Conservation (phyloP, 495 filamentous ascomycete genomes). For the Penicillium robsamsonii region DNA sequence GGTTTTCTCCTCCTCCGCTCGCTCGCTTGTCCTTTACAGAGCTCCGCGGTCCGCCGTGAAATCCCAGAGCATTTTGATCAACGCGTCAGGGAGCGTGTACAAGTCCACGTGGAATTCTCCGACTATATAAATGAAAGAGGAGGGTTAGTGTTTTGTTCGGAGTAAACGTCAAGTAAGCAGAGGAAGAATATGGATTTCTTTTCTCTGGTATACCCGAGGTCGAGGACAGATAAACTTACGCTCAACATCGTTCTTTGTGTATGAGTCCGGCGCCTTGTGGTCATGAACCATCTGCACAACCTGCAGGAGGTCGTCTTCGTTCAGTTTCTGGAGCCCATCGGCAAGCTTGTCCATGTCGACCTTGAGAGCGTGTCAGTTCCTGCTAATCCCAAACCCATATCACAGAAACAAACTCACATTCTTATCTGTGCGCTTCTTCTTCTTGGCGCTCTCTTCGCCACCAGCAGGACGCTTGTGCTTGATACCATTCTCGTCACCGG, state of each 20-base stretch:
- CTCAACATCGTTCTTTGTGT: constrained; percentile 96
- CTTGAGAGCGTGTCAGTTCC: constrained; percentile 23
- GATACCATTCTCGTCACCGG: constrained; percentile 67
- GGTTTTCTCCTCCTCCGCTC: neutral
- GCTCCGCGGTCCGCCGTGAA: constrained; percentile 56
- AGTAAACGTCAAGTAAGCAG: neutral
- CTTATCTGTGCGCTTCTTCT: constrained; percentile 74
- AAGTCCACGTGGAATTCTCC: constrained; percentile 99
- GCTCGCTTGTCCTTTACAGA: constrained; percentile 23
- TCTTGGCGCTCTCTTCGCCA: constrained; percentile 62
- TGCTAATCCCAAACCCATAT: neutral
- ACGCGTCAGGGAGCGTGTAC: constrained; percentile 82
- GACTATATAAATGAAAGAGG: constrained; percentile 35
- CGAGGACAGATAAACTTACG: constrained; percentile 53
- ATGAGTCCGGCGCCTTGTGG: constrained; percentile 86
- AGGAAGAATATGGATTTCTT: neutral
- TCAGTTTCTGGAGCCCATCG: constrained; percentile 79
- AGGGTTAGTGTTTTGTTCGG: constrained; percentile 1
- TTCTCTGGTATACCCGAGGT: neutral
- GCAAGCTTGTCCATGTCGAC: constrained; percentile 97
- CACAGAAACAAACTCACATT: constrained; percentile 41
- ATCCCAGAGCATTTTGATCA: constrained; percentile 91
- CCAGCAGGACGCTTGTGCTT: constrained; percentile 49
- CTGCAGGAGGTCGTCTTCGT: constrained; percentile 85
- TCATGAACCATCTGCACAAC: constrained; percentile 98